These are phyloP conservation scores for Cryptococcus maquisensis DNA, from an alignment of 1,284 basidiomycete species.

Conservation along the genomic window DNA sequence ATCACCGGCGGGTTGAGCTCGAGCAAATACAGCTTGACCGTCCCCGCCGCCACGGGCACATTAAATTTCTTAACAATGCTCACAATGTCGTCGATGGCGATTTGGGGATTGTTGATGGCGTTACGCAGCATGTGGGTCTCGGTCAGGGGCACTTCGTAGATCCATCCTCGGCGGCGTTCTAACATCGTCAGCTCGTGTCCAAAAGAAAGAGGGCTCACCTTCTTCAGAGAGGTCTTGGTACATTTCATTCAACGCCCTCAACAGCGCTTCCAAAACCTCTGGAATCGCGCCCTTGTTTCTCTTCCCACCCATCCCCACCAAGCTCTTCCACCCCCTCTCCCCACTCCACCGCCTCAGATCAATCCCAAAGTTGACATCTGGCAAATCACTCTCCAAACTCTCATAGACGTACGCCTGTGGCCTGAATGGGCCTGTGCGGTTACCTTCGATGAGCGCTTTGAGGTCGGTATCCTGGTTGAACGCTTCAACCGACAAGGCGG, in stretches of 20 bases:
- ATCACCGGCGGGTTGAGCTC: constrained; percentile 76
- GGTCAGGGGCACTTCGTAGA: constrained; percentile 77
- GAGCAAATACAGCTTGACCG: constrained; percentile 74
- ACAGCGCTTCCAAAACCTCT: constrained; percentile 66
- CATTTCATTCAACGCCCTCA: constrained; percentile 61
- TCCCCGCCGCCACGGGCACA: constrained; percentile 75
- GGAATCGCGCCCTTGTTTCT: constrained; percentile 63
- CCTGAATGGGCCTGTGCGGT: constrained; percentile 81
- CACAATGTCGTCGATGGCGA: constrained; percentile 60
- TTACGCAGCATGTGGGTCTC: constrained; percentile 78
- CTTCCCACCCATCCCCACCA: constrained; percentile 26
- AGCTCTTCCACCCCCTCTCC: constrained; percentile 56
- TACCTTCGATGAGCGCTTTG: constrained; percentile 69
- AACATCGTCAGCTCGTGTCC: neutral
- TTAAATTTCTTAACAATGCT: constrained; percentile 72
- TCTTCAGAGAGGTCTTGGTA: constrained; percentile 65
- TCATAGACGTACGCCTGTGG: constrained; percentile 79
- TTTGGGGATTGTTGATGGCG: constrained; percentile 66
- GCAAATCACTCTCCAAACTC: constrained; percentile 69
- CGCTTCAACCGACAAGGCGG: constrained; percentile 67
- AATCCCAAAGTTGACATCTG: constrained; percentile 80
- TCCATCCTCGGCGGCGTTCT: constrained; percentile 88
- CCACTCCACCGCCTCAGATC: constrained; percentile 78
- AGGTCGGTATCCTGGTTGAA: constrained; percentile 77
- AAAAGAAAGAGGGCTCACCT: constrained; percentile 51